Conservation (phyloP, 2,329 filamentous ascomycete genomes). For the Xylariaceae sp. region DNA sequence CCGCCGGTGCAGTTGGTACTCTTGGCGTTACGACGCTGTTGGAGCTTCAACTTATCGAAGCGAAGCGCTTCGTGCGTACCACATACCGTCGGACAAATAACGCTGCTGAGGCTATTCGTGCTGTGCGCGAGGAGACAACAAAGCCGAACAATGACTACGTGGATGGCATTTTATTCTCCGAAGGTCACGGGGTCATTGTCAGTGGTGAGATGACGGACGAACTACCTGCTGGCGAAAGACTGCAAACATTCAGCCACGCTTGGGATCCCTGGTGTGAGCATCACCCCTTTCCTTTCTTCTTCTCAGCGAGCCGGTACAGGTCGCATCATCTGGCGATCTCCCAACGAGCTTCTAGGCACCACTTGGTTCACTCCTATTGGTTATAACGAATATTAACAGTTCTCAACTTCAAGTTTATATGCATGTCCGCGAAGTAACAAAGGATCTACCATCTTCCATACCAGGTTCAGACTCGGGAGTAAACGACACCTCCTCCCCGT, state of each 20-base stretch:
- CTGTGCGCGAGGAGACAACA: conserved; percentile 47
- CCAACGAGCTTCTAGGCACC: no score
- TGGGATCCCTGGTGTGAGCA: conserved; percentile 63
- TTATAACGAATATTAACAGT: no score
- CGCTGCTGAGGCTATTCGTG: conserved; percentile 45
- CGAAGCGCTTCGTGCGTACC: conserved; percentile 59
- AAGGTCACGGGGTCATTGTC: conserved; percentile 63
- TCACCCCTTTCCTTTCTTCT: neutral
- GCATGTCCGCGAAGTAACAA: conserved; percentile 55
- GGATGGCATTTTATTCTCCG: conserved; percentile 67
- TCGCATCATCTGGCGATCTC: no score
- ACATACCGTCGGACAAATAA: conserved; percentile 57
- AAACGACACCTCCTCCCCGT: neutral
- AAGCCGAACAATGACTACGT: conserved; percentile 61
- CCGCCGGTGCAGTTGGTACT: conserved; percentile 66
- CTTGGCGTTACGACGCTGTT: conserved; percentile 66
- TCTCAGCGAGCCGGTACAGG: neutral
- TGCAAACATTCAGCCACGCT: conserved; percentile 46
- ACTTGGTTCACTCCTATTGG: no score
- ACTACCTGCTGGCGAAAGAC: conserved; percentile 31
- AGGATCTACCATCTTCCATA: conserved; percentile 25
- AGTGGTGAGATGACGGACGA: conserved; percentile 61
- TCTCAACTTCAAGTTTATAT: conserved; percentile 50
- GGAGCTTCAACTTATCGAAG: conserved; percentile 61
- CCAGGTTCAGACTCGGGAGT: conserved; percentile 19